Evolutionary conservation across 768 basidiomycete species (phyloP).

Genomic region (Termitomyces bulborhizus): DNA sequence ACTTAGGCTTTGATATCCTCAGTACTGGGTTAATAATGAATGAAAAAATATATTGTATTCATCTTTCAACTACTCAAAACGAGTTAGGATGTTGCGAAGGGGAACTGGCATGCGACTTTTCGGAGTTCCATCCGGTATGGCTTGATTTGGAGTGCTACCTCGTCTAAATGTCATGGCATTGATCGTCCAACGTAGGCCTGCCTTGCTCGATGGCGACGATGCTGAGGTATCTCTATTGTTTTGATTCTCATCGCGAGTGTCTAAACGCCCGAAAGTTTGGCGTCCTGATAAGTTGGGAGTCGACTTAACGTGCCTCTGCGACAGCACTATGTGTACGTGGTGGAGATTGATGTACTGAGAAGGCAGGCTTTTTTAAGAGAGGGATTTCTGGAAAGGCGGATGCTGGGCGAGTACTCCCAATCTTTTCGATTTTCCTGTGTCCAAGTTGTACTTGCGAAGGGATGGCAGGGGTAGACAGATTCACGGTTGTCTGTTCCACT

Average conservation of each 20-base stretch:
- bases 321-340: conserved; percentile 7
- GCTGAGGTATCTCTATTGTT: conserved; percentile 11
- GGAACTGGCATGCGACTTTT: conserved; percentile 41
- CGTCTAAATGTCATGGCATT: conserved; percentile 29
- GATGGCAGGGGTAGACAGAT: neutral
- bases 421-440: neutral
- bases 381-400: conserved; percentile 3
- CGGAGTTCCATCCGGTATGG: conserved; percentile 16
- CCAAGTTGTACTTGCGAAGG: conserved; percentile 2
- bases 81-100: conserved; percentile 38
- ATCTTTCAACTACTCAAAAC: conserved; percentile 28
- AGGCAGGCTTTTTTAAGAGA: conserved; percentile 2
- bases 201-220: conserved; percentile 14
- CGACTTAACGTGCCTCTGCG: conserved; percentile 7
- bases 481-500: neutral
- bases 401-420: neutral
- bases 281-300: conserved; percentile 19
- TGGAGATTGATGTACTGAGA: conserved; percentile 5
- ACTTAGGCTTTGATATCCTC: neutral
- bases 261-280: conserved; percentile 26
- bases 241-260: conserved; percentile 12
- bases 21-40: no score
- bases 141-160: conserved; percentile 15
- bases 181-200: conserved; percentile 21
- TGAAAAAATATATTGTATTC: neutral